A percentile compares a stretch with the other conserved stretches of the same genome.
phyloP scores from a whole-genome alignment of 768 basidiomycete genomes.

The Suillus weaverae region DNA sequence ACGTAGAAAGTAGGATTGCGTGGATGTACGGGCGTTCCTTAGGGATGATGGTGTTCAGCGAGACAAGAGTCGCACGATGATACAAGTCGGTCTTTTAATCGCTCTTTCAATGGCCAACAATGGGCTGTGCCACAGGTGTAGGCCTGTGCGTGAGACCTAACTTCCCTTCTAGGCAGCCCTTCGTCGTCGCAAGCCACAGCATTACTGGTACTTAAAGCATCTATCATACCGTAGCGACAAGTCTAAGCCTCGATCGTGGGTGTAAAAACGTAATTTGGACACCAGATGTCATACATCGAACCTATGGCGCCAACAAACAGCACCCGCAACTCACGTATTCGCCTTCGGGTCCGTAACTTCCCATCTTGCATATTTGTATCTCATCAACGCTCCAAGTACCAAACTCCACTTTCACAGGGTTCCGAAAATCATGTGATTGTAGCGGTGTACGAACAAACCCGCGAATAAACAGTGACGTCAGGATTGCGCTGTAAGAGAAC shows the following conservation, averaged over 20 bases:
- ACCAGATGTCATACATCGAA: background rate
- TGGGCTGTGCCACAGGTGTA: constrained; percentile 33
- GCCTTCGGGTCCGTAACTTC: constrained; percentile 60
- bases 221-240: background rate
- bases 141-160: constrained; percentile 18
- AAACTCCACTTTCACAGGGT: constrained; percentile 42
- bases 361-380: constrained; percentile 71
- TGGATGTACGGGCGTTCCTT: constrained; percentile 35
- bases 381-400: constrained; percentile 55
- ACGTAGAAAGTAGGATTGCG: constrained; percentile 35
- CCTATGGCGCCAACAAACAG: constrained; percentile 11
- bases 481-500: constrained; percentile 42
- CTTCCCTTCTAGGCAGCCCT: background rate
- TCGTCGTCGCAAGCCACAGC: background rate
- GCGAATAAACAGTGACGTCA: constrained; percentile 28
- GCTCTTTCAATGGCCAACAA: constrained; percentile 29
- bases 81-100: constrained; percentile 37
- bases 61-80: constrained; percentile 40
- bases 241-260: background rate
- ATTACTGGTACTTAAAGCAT: background rate
- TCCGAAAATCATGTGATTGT: constrained; percentile 10
- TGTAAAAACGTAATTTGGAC: background rate
- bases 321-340: constrained; percentile 55
- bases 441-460: constrained; percentile 7
- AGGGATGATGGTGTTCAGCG: constrained; percentile 38